These are phyloP conservation scores for Dactylellina leptospora DNA, from an alignment of 2,329 filamentous ascomycete genomes.

Conservation along the genomic window DNA sequence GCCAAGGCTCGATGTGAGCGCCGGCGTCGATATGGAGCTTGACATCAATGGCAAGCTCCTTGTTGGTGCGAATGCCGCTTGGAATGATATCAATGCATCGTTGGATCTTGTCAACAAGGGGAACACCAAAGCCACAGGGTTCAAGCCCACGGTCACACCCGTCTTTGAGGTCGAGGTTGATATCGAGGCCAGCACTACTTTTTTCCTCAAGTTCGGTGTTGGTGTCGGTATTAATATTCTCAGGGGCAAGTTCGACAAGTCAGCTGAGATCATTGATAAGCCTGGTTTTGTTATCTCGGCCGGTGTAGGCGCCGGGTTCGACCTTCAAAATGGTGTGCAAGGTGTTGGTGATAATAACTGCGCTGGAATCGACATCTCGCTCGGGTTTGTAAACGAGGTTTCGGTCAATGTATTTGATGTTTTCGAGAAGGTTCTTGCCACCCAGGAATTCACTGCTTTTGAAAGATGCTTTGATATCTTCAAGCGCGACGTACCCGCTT, in stretches of 20 bases:
- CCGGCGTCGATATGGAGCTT: neutral
- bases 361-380: neutral
- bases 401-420: neutral
- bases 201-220: neutral
- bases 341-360: neutral
- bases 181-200: neutral
- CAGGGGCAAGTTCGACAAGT: neutral
- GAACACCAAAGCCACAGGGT: neutral
- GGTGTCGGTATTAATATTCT: neutral
- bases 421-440: neutral
- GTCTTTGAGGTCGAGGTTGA: neutral
- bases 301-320: neutral
- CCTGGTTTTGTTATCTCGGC: neutral
- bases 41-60: neutral
- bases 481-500: neutral
- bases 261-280: neutral
- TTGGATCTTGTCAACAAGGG: neutral
- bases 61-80: neutral
- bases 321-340: neutral
- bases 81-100: neutral
- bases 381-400: neutral
- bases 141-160: neutral
- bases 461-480: neutral
- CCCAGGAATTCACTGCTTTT: neutral
- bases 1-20: neutral